Percentiles rank a stretch among this genome's conserved stretches.
Conservation (phyloP, 208 protist species). For the Acanthamoeba royreba region DNA sequence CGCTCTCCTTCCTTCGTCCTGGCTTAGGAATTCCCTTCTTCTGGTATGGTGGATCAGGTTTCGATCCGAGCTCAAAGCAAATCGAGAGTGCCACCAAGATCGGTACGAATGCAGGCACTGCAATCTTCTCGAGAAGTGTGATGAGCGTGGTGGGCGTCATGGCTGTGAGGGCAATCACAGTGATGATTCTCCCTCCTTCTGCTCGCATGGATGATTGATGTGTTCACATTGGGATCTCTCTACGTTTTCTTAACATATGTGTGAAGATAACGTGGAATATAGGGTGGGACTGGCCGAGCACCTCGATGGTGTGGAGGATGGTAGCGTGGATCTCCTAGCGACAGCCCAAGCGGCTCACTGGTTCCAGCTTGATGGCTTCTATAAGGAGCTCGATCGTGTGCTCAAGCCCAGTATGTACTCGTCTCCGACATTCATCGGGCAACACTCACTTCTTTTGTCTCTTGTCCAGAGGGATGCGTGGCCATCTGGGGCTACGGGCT, state of each 20-base stretch:
- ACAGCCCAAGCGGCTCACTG: conserved; percentile 5
- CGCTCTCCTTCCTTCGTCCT: not conserved
- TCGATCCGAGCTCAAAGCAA: conserved; percentile 18
- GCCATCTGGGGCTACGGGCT: conserved; percentile 29
- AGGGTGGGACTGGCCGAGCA: not conserved
- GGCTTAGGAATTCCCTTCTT: no score
- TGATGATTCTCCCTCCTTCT: not conserved
- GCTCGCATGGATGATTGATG: no score
- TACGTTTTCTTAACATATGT: no score
- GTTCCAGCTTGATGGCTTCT: not conserved
- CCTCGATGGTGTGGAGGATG: not conserved
- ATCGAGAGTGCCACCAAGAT: not conserved
- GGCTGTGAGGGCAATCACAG: not conserved
- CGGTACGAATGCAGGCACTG: not conserved
- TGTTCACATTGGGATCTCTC: no score
- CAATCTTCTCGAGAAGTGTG: no score
- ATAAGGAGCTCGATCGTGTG: not conserved
- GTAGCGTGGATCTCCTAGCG: not conserved
- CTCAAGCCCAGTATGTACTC: not conserved
- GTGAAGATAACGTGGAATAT: conserved; percentile 5
- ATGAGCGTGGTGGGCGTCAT: no score
- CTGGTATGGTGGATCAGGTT: no score
- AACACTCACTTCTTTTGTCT: no score
- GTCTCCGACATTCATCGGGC: no score
- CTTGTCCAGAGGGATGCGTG: not conserved